These are phyloP conservation scores for Solanum piurae DNA, from an alignment of 257 asterid genomes.

Conservation along the genomic window DNA sequence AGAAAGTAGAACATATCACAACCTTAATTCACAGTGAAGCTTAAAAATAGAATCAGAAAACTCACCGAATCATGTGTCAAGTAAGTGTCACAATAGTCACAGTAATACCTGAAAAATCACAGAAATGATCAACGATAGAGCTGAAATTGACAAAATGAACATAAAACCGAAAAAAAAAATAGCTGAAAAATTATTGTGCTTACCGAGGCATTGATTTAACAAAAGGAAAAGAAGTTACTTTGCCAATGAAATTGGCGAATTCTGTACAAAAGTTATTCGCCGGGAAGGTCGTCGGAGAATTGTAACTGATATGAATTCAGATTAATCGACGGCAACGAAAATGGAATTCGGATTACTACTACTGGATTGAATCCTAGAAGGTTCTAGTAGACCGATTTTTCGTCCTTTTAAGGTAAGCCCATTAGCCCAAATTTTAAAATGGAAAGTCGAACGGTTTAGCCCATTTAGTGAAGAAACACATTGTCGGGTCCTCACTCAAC, in stretches of 20 bases:
- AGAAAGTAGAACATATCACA: background rate
- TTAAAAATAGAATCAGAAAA: background rate
- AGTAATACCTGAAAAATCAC: constrained; percentile 53
- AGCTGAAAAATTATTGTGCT: background rate
- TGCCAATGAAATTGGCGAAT: background rate
- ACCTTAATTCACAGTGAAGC: background rate
- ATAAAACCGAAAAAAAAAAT: background rate
- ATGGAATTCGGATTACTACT: background rate
- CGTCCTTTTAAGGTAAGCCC: background rate
- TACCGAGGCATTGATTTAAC: constrained; percentile 4
- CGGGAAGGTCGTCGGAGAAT: background rate
- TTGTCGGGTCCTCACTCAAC: background rate
- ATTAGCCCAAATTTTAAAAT: background rate
- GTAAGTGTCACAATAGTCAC: constrained; percentile 92
- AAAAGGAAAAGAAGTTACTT: background rate
- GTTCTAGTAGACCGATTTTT: background rate
- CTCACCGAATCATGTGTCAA: constrained; percentile 91
- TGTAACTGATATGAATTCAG: background rate
- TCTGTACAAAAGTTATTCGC: background rate
- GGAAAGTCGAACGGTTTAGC: background rate
- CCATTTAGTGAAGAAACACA: background rate
- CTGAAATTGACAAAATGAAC: background rate
- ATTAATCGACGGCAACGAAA: background rate
- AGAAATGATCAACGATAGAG: background rate
- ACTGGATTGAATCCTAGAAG: background rate